Base-by-base conservation (phyloP, 345 rosid species). In the Streptanthus diversifolius region DNA sequence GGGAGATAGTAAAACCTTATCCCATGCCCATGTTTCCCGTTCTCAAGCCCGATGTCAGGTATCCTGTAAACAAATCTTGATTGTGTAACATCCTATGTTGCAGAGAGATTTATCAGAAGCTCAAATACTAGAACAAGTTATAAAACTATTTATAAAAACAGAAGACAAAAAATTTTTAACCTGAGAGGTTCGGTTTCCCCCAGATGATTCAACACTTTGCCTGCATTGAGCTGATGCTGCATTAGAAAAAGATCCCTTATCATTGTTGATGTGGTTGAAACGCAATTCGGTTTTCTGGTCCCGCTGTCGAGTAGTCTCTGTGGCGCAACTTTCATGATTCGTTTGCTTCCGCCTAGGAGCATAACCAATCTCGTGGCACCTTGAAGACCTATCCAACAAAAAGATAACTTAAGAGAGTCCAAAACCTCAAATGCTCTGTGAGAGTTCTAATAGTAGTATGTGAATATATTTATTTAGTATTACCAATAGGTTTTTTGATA, bases 341-440 rank as follows among this genome's bases (percentile, higher is more conserved):
- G 78, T 82, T 13, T 47, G 24, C 45, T 55, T 70, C 49, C 72
- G 56, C 68, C 85, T 83, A 19, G 67, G 68, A 22, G 88, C 85
- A 74, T 91, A 91, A 59, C 95, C 97, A 65, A 91, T 65, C 49
- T 72, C 75, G 0, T 91, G 97, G 75, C 95, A 83, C 22, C 81
- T 82, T 56, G 72, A 35, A 41, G 66, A 24, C 95, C 95, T 88
- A 71, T 66, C 5, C 24, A 68, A 35, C 27, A 17, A 62, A 73
- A 30, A 10, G 19, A 58, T 21, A 72, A 57, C 55, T 62, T 37
- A 12, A 25, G 14, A n/a, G 22, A 25, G 7, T 27, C 44, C 47
- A 48, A 66, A 39, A 39, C 44, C 62, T 58, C 45, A 27, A 7
- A 21, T 15, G 19, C 22, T 19, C 1, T 19, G n/a, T 1, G 39